These are phyloP conservation scores for Lotus japonicus DNA, from an alignment of 306 rosid species.

Conservation along the genomic window DNA sequence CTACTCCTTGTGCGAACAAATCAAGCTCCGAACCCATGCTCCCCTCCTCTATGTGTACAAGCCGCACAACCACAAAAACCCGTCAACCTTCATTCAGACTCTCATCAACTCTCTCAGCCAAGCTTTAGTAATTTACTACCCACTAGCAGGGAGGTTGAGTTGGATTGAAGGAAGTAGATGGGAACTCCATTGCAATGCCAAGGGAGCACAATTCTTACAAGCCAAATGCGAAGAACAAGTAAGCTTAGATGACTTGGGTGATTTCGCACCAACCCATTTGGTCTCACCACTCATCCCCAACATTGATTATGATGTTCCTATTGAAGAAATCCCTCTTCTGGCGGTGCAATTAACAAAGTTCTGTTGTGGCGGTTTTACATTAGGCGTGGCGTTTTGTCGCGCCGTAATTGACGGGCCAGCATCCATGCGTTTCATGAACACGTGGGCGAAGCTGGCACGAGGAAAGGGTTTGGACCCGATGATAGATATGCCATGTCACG, in stretches of 20 bases:
- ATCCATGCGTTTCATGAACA: slow-evolving; percentile 11
- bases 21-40: slow-evolving; percentile 37
- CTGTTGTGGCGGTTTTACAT: slow-evolving; percentile 13
- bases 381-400: slow-evolving; percentile 18
- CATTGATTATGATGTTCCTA: slow-evolving; percentile 18
- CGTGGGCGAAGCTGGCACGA: slow-evolving; percentile 35
- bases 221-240: background rate
- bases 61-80: background rate
- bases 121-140: slow-evolving; percentile 25
- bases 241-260: slow-evolving; percentile 19
- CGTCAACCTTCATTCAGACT: background rate
- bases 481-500: slow-evolving; percentile 19
- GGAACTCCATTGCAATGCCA: slow-evolving; percentile 29
- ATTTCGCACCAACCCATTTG: slow-evolving; percentile 26
- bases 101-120: slow-evolving; percentile 16
- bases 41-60: slow-evolving; percentile 28
- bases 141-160: slow-evolving; percentile 36
- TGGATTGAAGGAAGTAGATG: background rate
- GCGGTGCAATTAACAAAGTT: slow-evolving; percentile 26
- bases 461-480: too few species aligned
- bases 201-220: slow-evolving; percentile 21
- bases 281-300: slow-evolving; percentile 26
- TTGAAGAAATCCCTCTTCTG: slow-evolving; percentile 19
- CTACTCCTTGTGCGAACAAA: slow-evolving; percentile 27
- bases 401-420: slow-evolving; percentile 17